Conservation (phyloP, 768 basidiomycete species). For the Suillus clintonianus region DNA sequence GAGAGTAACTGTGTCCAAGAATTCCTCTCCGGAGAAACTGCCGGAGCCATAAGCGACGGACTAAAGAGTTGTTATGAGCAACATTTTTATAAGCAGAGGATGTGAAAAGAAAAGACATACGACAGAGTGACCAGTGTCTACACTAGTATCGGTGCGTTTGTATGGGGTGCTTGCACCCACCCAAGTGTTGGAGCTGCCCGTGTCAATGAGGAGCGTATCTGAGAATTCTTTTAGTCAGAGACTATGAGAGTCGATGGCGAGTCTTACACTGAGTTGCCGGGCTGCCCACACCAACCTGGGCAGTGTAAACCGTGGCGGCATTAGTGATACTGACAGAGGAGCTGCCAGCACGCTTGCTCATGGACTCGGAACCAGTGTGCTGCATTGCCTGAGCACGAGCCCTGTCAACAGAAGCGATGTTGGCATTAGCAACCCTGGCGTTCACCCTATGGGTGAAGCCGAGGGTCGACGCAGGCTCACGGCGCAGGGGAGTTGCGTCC, state of each 20-base stretch:
- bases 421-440: background rate
- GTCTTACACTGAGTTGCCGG: conserved; percentile 29
- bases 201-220: conserved; percentile 33
- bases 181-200: conserved; percentile 36
- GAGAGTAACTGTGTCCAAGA: conserved; percentile 17
- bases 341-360: conserved; percentile 10
- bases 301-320: conserved; percentile 22
- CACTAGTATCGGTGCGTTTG: conserved; percentile 15
- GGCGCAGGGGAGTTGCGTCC: conserved; percentile 14
- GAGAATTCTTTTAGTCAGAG: background rate
- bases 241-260: background rate
- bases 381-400: conserved; percentile 19
- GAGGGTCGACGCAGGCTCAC: conserved; percentile 9
- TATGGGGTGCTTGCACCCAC: conserved; percentile 28
- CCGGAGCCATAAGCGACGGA: conserved; percentile 22
- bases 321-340: conserved; percentile 18
- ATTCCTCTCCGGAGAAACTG: conserved; percentile 18
- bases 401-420: conserved; percentile 19
- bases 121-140: conserved; percentile 16
- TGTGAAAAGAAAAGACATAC: conserved; percentile 12
- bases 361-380: background rate
- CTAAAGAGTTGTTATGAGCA: conserved; percentile 6
- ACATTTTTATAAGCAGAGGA: background rate
- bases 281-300: conserved; percentile 26
- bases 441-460: conserved; percentile 15